Base-by-base conservation (phyloP, 106 monocot genomes). In the Xerophyta viscosa region DNA sequence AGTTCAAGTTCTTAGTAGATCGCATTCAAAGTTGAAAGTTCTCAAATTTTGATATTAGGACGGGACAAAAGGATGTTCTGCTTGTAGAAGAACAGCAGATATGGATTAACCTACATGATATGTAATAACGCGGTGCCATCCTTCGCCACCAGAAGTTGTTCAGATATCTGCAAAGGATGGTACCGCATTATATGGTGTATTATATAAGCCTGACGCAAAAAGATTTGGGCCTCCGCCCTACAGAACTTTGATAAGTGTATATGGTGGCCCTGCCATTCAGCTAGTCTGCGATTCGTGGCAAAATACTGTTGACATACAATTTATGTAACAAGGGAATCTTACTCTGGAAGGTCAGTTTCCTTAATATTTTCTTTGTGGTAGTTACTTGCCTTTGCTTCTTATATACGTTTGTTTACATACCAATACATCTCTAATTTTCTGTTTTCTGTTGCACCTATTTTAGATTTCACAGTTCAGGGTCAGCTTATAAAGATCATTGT, bases 221-320 rank as follows among this genome's bases (percentile, higher is more conserved):
- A 81, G 58, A 56, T 96, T 72, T 71, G 96, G 96, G 20, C 96
- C 96, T 42, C 96, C 96, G 54, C 96, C 96, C 10, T 96, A 96
- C 61, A 85, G 76, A 58, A 70, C 96, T 20, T 45, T 96, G 28
- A 67, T 96, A 59, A 78, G 66, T 73, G 89, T 89, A 11, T 96
- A 96, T 62, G 96, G 96, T 57, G 96, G 96, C 29, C 96, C 96
- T 8, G 73, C 73, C 70, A 75, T 89, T 45, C 96, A 96, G 68
- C 64, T 71, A 54, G 96, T 96, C 13, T 69, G 54, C 27, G 76
- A 96, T 65, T 78, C 89, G 17, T 96, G 96, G 96, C 60, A 82
- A 36, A 79, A 74, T 69, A 96, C 89, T 13, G 96, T 96, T 60
- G 96, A 96, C 68, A 89, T 96, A 88, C 71, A 66, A 76, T 60